These are phyloP conservation scores for Phanerodontia chrysosporium DNA, from an alignment of 768 basidiomycete genomes.

Conservation along the genomic window DNA sequence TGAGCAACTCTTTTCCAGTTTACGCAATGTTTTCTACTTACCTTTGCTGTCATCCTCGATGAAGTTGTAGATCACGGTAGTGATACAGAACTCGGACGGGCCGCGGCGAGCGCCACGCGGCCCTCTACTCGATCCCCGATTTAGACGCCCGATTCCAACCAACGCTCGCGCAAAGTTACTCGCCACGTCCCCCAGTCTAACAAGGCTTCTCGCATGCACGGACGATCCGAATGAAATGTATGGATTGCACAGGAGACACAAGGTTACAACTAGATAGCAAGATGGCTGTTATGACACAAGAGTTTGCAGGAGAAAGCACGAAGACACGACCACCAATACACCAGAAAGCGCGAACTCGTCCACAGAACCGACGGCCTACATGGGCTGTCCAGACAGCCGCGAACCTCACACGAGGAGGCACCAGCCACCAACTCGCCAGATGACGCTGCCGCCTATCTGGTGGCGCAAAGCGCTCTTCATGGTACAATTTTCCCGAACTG, in stretches of 20 bases:
- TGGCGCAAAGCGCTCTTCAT: conserved; percentile 13
- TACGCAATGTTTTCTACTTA: too few species aligned
- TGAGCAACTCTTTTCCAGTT: too few species aligned
- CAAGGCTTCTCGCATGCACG: not conserved
- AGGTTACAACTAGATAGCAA: conserved; percentile 5
- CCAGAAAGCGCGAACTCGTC: not conserved
- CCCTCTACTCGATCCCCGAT: too few species aligned
- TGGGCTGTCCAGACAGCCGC: not conserved
- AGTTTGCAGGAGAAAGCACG: not conserved
- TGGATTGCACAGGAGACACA: not conserved
- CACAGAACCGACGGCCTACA: not conserved
- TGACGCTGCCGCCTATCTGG: conserved; percentile 1
- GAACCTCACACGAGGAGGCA: not conserved
- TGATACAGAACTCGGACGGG: too few species aligned
- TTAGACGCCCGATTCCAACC: too few species aligned
- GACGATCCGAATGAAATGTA: conserved; percentile 1
- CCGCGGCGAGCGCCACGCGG: too few species aligned
- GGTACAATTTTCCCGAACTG: conserved; percentile 8
- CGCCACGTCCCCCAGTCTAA: not conserved
- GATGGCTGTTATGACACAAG: not conserved
- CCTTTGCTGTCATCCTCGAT: too few species aligned
- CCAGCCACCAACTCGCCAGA: not conserved
- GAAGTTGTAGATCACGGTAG: too few species aligned
- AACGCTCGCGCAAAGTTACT: not conserved
- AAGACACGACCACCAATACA: not conserved